Evolutionary conservation across 352 stramenopile species (phyloP).

Genomic region (Phytophthora capsici): DNA sequence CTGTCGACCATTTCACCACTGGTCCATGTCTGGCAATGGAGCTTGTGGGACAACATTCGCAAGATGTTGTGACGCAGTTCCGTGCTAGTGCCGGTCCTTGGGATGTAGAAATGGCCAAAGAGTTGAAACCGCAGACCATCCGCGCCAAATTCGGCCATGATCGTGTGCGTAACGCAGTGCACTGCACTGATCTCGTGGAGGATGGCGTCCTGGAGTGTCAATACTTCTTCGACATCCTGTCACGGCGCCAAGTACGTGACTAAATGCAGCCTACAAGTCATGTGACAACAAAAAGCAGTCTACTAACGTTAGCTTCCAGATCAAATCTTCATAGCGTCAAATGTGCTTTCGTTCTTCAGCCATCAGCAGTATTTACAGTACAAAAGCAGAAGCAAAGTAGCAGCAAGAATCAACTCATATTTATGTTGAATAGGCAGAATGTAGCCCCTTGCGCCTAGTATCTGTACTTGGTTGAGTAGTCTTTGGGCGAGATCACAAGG

Average conservation of each 20-base stretch:
- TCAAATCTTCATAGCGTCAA: constrained; percentile 1
- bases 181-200: constrained; percentile 94
- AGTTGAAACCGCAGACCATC: constrained; percentile 90
- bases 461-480: constrained; percentile 99
- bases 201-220: constrained; percentile 91
- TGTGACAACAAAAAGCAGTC: too few species aligned
- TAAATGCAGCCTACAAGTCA: constrained; percentile 8
- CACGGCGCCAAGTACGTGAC: constrained; percentile 54
- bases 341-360: constrained; percentile 7
- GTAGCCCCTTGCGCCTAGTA: constrained; percentile 76
- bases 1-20: constrained; percentile 90
- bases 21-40: constrained; percentile 92
- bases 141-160: constrained; percentile 91
- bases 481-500: constrained; percentile 98
- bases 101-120: constrained; percentile 94
- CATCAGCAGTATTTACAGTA: constrained; percentile 9
- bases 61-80: constrained; percentile 75
- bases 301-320: neutral
- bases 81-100: constrained; percentile 88
- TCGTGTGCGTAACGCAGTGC: constrained; percentile 89
- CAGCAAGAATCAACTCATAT: neutral
- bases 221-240: constrained; percentile 96
- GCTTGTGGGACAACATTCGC: constrained; percentile 66
- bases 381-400: constrained; percentile 13
- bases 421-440: neutral